phyloP scores from a whole-genome alignment of 2,329 filamentous ascomycete species.

The Calonectria multiphialidica region DNA sequence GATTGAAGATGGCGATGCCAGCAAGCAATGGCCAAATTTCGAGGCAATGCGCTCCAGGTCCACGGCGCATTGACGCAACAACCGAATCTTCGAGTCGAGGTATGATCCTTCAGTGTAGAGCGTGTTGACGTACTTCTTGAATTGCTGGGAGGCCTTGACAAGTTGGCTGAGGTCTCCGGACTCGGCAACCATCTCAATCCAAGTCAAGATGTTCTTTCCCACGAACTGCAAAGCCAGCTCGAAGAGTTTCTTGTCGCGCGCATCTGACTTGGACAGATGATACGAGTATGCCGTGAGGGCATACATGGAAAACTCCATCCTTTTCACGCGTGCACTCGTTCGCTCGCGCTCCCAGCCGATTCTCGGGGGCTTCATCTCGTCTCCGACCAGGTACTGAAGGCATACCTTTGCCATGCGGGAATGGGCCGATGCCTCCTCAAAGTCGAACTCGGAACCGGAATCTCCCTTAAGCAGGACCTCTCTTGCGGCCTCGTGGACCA shows the following conservation, averaged over 20 bases:
- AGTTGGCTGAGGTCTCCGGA: constrained; percentile 29
- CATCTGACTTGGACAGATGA: constrained; percentile 47
- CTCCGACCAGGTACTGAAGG: constrained; percentile 47
- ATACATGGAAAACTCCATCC: constrained; percentile 28
- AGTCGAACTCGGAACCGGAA: constrained; percentile 46
- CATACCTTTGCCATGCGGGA: constrained; percentile 49
- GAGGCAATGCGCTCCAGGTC: constrained; percentile 47
- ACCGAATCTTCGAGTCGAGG: constrained; percentile 28
- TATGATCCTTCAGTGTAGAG: constrained; percentile 33
- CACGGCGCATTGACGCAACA: constrained; percentile 42
- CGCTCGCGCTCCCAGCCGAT: constrained; percentile 1
- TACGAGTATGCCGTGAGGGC: constrained; percentile 48
- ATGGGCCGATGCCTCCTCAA: constrained; percentile 45
- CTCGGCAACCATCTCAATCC: constrained; percentile 48
- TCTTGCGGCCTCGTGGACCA: constrained; percentile 54
- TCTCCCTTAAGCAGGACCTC: constrained; percentile 43
- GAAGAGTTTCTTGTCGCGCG: constrained; percentile 35
- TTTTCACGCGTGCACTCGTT: not conserved
- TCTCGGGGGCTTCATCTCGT: constrained; percentile 50
- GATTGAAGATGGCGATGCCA: constrained; percentile 45
- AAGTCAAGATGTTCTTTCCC: constrained; percentile 49
- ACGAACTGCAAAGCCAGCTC: constrained; percentile 45
- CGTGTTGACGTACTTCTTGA: constrained; percentile 34
- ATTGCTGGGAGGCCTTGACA: constrained; percentile 31
- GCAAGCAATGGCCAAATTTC: constrained; percentile 46